Percentiles rank a stretch among this genome's conserved stretches.
Evolutionary conservation across 169 alveolate species (phyloP).

Genomic region (Condylostoma magnum): DNA sequence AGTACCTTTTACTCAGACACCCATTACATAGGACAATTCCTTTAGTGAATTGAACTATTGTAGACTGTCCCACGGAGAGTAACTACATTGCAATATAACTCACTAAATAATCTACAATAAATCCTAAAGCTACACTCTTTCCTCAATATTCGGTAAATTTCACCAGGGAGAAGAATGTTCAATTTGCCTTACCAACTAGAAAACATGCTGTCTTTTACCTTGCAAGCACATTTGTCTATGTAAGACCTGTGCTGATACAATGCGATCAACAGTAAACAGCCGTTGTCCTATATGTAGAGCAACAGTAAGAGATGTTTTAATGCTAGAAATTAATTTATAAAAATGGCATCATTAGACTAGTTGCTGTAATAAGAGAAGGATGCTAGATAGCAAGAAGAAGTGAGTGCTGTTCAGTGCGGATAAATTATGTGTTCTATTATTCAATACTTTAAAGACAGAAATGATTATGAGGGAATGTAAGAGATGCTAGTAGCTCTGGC

Average conservation of each 20-base stretch:
- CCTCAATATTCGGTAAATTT: too few species aligned
- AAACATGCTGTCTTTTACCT: conserved; percentile 65
- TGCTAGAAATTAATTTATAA: too few species aligned
- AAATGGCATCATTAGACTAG: conserved; percentile 12
- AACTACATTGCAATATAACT: too few species aligned
- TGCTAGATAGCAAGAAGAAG: conserved; percentile 25
- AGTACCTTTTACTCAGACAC: too few species aligned
- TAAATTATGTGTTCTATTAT: conserved; percentile 14
- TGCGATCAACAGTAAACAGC: neutral
- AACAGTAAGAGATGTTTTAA: too few species aligned
- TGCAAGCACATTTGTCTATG: conserved; percentile 81
- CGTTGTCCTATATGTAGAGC: conserved; percentile 15
- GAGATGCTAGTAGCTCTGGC: conserved; percentile 43
- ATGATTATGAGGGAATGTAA: conserved; percentile 35
- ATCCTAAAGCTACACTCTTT: too few species aligned
- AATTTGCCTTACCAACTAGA: conserved; percentile 64
- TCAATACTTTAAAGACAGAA: conserved; percentile 25
- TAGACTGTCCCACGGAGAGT: too few species aligned
- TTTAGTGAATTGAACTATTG: too few species aligned
- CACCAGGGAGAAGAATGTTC: conserved; percentile 41
- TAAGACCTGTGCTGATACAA: conserved; percentile 57
- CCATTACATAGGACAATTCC: too few species aligned
- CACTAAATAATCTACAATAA: too few species aligned
- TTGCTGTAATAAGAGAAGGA: conserved; percentile 23
- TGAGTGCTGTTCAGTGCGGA: conserved; percentile 15